Percentiles rank a stretch among this genome's conserved stretches.
phyloP scores from a whole-genome alignment of 2,329 filamentous ascomycete species.

The Sporothrix brasiliensis region DNA sequence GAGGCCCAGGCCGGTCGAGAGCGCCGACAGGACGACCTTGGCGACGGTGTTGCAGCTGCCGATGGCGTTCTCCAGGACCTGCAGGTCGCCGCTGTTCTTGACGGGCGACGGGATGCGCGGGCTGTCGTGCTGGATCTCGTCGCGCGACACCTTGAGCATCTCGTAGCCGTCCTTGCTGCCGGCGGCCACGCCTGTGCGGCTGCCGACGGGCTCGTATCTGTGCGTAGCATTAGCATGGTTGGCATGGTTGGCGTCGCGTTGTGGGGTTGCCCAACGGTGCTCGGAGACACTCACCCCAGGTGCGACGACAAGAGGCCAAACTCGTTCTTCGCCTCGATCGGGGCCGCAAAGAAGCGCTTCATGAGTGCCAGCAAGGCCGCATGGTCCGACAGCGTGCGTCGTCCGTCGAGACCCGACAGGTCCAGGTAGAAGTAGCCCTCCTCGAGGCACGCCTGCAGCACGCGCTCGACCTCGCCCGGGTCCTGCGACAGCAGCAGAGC shows the following conservation, averaged over 20 bases:
- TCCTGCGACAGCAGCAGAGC: constrained; percentile 57
- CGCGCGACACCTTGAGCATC: constrained; percentile 55
- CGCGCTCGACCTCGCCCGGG: constrained; percentile 55
- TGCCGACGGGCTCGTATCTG: constrained; percentile 55
- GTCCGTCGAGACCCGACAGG: constrained; percentile 56
- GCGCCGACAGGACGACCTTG: constrained; percentile 54
- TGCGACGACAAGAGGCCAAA: constrained; percentile 58
- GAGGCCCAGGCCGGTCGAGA: constrained; percentile 53
- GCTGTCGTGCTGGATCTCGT: constrained; percentile 53
- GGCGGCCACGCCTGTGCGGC: constrained; percentile 51
- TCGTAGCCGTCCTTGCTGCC: constrained; percentile 57
- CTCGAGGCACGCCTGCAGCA: constrained; percentile 53
- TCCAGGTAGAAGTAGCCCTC: constrained; percentile 62
- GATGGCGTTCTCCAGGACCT: constrained; percentile 54
- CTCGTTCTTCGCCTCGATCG: constrained; percentile 59
- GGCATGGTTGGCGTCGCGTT: too few relatives aligned
- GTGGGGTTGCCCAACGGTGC: too few relatives aligned
- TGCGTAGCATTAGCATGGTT: background rate
- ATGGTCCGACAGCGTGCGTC: constrained; percentile 56
- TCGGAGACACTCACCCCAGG: constrained; percentile 47
- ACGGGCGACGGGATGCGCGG: constrained; percentile 52
- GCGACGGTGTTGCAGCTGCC: constrained; percentile 55
- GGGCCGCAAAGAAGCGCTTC: constrained; percentile 58
- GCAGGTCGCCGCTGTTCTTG: constrained; percentile 54
- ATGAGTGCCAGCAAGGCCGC: constrained; percentile 57